Evolutionary conservation across 1,139 yeast genomes (phyloP).

Genomic region (Pichia sp.): DNA sequence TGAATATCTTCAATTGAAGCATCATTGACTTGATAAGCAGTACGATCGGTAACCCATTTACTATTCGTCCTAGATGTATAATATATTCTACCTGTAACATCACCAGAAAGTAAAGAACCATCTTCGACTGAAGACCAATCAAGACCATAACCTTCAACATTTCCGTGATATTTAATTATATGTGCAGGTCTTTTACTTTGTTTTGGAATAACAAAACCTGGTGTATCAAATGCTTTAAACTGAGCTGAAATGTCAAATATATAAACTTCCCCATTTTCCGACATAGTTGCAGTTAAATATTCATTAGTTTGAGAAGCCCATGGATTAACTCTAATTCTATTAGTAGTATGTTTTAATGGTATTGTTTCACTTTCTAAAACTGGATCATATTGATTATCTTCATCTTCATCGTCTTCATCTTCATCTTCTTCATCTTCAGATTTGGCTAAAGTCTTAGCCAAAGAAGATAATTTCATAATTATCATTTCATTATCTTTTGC

Average conservation of each 20-base stretch:
- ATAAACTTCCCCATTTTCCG: slow-evolving; percentile 85
- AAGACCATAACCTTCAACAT: slow-evolving; percentile 92
- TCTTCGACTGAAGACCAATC: slow-evolving; percentile 93
- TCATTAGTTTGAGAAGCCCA: slow-evolving; percentile 63
- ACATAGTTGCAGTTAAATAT: slow-evolving; percentile 80
- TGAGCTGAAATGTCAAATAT: slow-evolving; percentile 81
- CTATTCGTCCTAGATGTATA: slow-evolving; percentile 71
- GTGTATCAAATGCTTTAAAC: slow-evolving; percentile 75
- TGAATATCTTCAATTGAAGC: slow-evolving; percentile 93
- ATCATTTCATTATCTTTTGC: slow-evolving; percentile 84
- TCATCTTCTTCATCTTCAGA: slow-evolving; percentile 71
- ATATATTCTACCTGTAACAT: slow-evolving; percentile 74
- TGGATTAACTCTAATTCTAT: slow-evolving; percentile 82
- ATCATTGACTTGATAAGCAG: slow-evolving; percentile 63
- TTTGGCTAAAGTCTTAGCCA: slow-evolving; percentile 77
- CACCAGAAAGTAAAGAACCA: slow-evolving; percentile 87
- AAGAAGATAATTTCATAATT: slow-evolving; percentile 74
- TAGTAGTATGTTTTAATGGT: slow-evolving; percentile 77
- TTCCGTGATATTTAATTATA: slow-evolving; percentile 85
- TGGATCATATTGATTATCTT: slow-evolving; percentile 65
- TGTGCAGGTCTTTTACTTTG: slow-evolving; percentile 72
- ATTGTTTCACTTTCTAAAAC: slow-evolving; percentile 77
- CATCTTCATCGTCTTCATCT: slow-evolving; percentile 50
- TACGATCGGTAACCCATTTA: slow-evolving; percentile 83
- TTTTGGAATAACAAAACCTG: slow-evolving; percentile 80